Evolutionary conservation across 2,329 filamentous ascomycete genomes (phyloP), one percentile per base, ranked within the genome.

Genomic region (Cercospora sp.): DNA sequence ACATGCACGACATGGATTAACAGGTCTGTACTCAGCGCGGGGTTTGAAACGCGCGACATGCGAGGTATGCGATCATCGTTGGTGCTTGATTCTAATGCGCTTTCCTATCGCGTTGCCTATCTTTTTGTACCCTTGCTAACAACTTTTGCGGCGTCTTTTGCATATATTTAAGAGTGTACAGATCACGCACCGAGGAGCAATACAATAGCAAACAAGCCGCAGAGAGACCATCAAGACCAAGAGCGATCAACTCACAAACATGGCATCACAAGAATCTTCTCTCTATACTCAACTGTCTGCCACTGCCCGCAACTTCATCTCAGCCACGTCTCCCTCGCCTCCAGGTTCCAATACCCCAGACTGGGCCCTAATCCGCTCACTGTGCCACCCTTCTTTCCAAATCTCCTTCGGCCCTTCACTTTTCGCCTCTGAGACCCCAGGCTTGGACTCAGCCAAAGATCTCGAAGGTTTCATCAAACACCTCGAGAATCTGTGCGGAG

Each of bases 401-500:
- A 70, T 71, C 32, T 66, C 69, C 58, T 70, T 64, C 66, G 70
- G 61, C 2, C 70, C 68, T 8, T 67, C 68, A 5, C 68, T 70
- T 53, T 71, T 71, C 70, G 68, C 68, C n/a, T 53, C 24, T 2
- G 49, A 30, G 28, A 67, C 62, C 1, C 68, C 68, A 5, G 37
- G 66, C 5, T 65, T 71, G 5, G 64, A 66, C 51, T 68, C 66
- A 10, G 45, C 68, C n/a, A 65, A 70, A 60, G 66, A 69, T 32
- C 67, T 69, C 53, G 66, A 71, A 26, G 70, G 68, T 12, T 71
- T 71, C 64, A 37, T 59, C 9, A 49, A 49, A 9, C 70, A 71
- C 45, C 68, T 71, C 59, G 40, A 59, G 58, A 37, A 59, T 28
- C 67, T 71, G 64, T 68, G 66, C 5, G 61, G 51, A 13, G 65